phyloP scores from a whole-genome alignment of 2,329 filamentous ascomycete species.

The Meredithiella fracta region DNA sequence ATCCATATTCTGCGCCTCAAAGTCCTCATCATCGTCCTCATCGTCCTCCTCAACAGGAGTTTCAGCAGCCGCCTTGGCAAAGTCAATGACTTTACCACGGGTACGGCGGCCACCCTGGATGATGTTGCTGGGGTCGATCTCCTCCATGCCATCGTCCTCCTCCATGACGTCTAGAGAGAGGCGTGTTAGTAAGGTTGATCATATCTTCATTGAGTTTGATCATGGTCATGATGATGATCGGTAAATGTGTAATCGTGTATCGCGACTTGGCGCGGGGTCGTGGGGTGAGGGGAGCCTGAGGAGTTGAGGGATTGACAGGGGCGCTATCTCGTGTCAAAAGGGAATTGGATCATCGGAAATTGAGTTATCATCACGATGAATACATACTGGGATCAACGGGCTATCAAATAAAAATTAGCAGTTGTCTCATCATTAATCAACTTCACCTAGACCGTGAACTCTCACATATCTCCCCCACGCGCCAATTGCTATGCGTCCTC shows the following conservation, averaged over 20 bases:
- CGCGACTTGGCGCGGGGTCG: not conserved
- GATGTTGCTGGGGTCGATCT: conserved; percentile 84
- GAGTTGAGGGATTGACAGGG: not conserved
- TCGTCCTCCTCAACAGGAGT: conserved; percentile 59
- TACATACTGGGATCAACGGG: conserved; percentile 13
- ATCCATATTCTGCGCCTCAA: conserved; percentile 58
- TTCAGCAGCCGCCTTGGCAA: conserved; percentile 73
- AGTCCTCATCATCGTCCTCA: conserved; percentile 61
- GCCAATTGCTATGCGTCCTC: too few relatives aligned
- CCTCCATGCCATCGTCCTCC: conserved; percentile 72
- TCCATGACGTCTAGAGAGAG: conserved; percentile 31
- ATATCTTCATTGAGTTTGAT: conserved; percentile 12
- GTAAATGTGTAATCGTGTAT: not conserved
- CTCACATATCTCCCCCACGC: too few relatives aligned
- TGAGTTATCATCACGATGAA: not conserved
- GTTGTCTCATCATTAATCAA: not conserved
- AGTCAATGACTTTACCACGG: conserved; percentile 84
- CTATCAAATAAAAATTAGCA: conserved; percentile 5
- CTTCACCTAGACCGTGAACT: too few relatives aligned
- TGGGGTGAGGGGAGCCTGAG: not conserved
- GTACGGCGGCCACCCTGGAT: conserved; percentile 65
- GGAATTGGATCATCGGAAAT: not conserved
- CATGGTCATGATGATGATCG: not conserved
- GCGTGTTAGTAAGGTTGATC: conserved; percentile 18
- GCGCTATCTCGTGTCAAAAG: not conserved